Base-by-base conservation (phyloP, 345 rosid genomes). In the Stellera chamaejasme region DNA sequence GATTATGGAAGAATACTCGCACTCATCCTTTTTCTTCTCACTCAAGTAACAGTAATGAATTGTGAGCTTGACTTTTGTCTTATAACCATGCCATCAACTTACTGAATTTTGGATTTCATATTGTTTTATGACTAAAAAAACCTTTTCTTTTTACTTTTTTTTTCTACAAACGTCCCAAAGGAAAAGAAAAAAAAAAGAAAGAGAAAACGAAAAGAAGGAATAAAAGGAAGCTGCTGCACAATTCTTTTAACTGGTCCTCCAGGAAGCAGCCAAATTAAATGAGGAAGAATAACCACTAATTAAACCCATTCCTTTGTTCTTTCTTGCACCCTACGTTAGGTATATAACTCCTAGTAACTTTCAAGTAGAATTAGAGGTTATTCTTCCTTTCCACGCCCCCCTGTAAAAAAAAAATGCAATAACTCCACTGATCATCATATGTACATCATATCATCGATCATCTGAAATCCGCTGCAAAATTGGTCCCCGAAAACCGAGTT, bases 371-470 rank as follows among this genome's bases (percentile, higher is more conserved):
- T 75, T 61, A 62, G 54, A 69, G 41, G 58, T 32, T 55, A 55
- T 69, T 75, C 73, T 58, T 53, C 69, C 64, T 49, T 39, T 52
- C n/a, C 25, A 12, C 48, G 50, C 46, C 43, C 28, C 53, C 43
- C 15, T 36, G 52, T 15, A 19, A 19, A 1, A 19, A 19, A 19
- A 19, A 19, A 19, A 19, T n/a, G n/a, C n/a, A n/a, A n/a, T n/a
- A n/a, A 45, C 6, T 25, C 16, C 44, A 19, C 23, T 19, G 16
- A 1, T 6, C 9, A 32, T 62, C 74, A 84, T 25, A 75, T 64
- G 70, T 68, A 82, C 72, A 72, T 59, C 27, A 75, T 68, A 70
- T 79, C 73, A 58, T 43, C 64, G 54, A 61, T 74, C 58, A 72
- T 64, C 58, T 72, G 69, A 65, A 82, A 75, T 7, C 56, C 75